Conservation (phyloP, 768 basidiomycete species). For the Leucocoprinus birnbaumii region DNA sequence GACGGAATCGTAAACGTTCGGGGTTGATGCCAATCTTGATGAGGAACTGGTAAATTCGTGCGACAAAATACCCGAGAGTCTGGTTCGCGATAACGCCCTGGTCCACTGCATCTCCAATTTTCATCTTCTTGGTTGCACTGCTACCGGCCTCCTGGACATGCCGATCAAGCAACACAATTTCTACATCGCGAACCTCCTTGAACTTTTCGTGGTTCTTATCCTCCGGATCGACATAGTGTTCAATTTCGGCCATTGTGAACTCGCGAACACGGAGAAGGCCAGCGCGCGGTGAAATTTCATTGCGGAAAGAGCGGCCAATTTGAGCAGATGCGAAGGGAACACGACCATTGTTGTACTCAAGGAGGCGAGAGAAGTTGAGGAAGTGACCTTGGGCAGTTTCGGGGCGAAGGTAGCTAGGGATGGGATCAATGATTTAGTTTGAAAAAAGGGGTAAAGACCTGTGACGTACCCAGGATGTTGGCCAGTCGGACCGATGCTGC, state of each 20-base stretch:
- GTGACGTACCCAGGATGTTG: constrained; percentile 83
- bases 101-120: constrained; percentile 86
- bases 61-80: constrained; percentile 97
- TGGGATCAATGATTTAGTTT: constrained; percentile 4
- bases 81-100: constrained; percentile 90
- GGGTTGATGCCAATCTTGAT: constrained; percentile 89
- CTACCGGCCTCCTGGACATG: constrained; percentile 77
- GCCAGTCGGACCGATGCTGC: constrained; percentile 95
- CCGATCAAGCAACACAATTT: constrained; percentile 76
- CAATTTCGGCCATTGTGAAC: constrained; percentile 99
- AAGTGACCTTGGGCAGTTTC: constrained; percentile 99
- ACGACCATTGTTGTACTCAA: constrained; percentile 97
- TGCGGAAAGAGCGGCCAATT: constrained; percentile 94
- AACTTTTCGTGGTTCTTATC: constrained; percentile 90
- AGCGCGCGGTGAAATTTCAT: constrained; percentile 96
- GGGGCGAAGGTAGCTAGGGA: constrained; percentile 82
- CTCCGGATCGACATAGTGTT: constrained; percentile 95
- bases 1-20: constrained; percentile 82
- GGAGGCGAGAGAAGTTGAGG: constrained; percentile 94
- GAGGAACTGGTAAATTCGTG: constrained; percentile 87
- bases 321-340: constrained; percentile 97
- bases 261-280: constrained; percentile 96
- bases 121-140: constrained; percentile 61
- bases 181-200: constrained; percentile 71
- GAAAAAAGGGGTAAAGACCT: constrained; percentile 2